These are phyloP conservation scores for Fusarium sp. DNA, from an alignment of 2,329 filamentous ascomycete genomes.

Conservation along the genomic window DNA sequence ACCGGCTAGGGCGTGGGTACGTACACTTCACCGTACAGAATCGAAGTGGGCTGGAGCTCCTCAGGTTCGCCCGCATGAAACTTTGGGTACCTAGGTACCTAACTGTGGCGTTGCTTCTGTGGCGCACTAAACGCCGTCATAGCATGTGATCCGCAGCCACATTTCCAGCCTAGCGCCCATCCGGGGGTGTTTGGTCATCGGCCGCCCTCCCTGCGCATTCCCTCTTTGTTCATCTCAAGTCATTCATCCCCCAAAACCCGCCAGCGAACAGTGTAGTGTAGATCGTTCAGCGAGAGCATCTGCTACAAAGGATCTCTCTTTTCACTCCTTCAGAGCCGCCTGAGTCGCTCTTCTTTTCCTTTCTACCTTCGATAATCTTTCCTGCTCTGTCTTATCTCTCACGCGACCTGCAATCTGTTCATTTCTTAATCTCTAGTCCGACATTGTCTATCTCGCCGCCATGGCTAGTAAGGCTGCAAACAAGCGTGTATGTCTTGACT, in stretches of 20 bases:
- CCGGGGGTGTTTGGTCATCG: constrained; percentile 18
- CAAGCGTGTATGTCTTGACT: constrained; percentile 69
- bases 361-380: neutral
- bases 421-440: constrained; percentile 20
- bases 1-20: constrained; percentile 22
- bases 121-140: constrained; percentile 28
- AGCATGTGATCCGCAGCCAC: constrained; percentile 36
- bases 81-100: neutral
- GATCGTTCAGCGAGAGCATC: constrained; percentile 13
- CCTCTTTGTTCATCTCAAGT: constrained; percentile 24
- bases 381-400: constrained; percentile 14
- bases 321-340: constrained; percentile 1
- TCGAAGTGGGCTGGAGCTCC: neutral
- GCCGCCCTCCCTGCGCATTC: constrained; percentile 24
- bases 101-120: constrained; percentile 9
- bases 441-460: constrained; percentile 16
- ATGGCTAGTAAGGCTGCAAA: constrained; percentile 80
- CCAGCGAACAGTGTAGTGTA: constrained; percentile 12
- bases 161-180: constrained; percentile 2
- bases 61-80: neutral
- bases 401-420: constrained; percentile 43
- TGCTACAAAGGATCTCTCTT: neutral
- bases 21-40: constrained; percentile 12
- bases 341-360: constrained; percentile 3
- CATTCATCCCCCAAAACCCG: constrained; percentile 23